Evolutionary conservation across 441 rosid genomes (phyloP), one percentile per base, ranked within the genome.

Genomic region (Dalechampia spathulata): DNA sequence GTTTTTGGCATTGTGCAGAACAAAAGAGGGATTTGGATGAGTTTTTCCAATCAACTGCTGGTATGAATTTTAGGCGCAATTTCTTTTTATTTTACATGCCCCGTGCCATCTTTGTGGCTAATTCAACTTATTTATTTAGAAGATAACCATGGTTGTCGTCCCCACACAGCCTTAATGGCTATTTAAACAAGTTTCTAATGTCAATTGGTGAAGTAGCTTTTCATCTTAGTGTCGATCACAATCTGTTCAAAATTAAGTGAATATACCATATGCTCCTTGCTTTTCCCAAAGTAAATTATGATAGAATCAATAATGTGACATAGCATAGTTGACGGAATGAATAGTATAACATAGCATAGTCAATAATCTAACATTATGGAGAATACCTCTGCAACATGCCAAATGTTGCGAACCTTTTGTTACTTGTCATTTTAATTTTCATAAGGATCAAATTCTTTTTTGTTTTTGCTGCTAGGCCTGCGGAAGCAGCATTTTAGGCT

Each of bases 11-110:
- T 69, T 57, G 10, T 52, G 76, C 86, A 91, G 98, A 75, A 66
- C 95, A 91, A 86, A 91, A 84, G 62, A 79, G 57, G 41, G 75
- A 70, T 52, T 57, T 70, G 61, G 75, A 70, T 8, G 98, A 91
- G 77, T 91, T 91, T 78, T 91, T 91, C 63, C 71, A 66, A 71
- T 86, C 98, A 62, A 86, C 98, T 26, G 78, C 85, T 49, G 98
- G 98, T 91, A 75, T 46, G 44, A 4, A 52, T 62, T 63, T 49
- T 36, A 20, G 39, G n/a, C 48, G 22, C 21, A 26, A 12, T 20
- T 47, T 10, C 6, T 60, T 44, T 30, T 8, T 30, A 30, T 30
- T 30, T 49, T 17, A 10, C 15, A n/a, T 26, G 13, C 49, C 20
- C 1, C 25, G 9, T 34, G 8, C 30, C 48, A 23, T 19, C 9